Percentiles rank a stretch among this genome's conserved stretches.
Evolutionary conservation across 768 basidiomycete species (phyloP).

Genomic region (Tephrocybe sp.): DNA sequence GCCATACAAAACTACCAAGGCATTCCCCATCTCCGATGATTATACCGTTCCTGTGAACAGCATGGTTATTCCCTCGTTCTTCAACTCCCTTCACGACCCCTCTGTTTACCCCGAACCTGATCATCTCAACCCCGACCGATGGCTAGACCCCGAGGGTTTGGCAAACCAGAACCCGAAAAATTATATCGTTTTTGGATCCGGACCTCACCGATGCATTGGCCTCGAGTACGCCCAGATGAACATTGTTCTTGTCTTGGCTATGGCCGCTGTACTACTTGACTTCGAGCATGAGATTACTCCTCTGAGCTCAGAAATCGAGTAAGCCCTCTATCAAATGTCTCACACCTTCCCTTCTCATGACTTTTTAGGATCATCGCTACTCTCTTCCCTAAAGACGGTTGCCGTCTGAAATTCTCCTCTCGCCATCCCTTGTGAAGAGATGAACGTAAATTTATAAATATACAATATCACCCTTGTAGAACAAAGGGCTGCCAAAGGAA

Average conservation of each 20-base stretch:
- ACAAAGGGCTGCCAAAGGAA: background rate
- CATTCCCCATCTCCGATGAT: constrained; percentile 89
- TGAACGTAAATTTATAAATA: background rate
- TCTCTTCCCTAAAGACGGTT: constrained; percentile 93
- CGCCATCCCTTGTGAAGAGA: constrained; percentile 29
- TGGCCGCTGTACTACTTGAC: constrained; percentile 75
- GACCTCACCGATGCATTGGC: constrained; percentile 91
- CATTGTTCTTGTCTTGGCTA: constrained; percentile 80
- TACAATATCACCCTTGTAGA: background rate
- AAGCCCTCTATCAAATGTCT: constrained; percentile 30
- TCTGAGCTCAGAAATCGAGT: constrained; percentile 78
- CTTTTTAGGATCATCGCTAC: constrained; percentile 83
- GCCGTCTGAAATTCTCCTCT: constrained; percentile 74
- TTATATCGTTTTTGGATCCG: constrained; percentile 93
- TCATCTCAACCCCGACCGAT: constrained; percentile 81
- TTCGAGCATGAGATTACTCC: constrained; percentile 88
- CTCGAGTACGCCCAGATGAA: constrained; percentile 92
- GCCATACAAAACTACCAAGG: constrained; percentile 85
- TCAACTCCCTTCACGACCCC: constrained; percentile 89
- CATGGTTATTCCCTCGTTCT: constrained; percentile 95
- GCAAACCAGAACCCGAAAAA: constrained; percentile 89
- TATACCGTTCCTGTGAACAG: constrained; percentile 90
- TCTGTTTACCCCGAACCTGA: constrained; percentile 87
- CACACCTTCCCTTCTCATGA: background rate
- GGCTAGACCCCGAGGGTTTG: constrained; percentile 77